Base-by-base conservation (phyloP, 2,329 filamentous ascomycete genomes). In the Colletotrichum eremochloae region DNA sequence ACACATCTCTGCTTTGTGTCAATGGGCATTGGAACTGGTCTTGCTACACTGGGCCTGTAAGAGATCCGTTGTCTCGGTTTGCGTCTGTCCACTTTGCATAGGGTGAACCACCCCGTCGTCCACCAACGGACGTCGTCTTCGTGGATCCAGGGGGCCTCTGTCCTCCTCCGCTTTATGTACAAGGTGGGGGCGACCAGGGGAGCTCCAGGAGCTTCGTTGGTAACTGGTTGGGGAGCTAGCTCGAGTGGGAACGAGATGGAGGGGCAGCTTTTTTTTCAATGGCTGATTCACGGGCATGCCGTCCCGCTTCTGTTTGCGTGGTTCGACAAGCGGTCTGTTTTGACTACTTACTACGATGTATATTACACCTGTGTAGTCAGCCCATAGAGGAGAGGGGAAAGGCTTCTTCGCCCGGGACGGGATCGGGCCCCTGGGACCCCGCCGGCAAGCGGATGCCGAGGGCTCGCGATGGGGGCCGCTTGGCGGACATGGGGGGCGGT, bases 381-480 rank as follows among this genome's bases (percentile, higher is more conserved):
- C n/a, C 44, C 44, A 46, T 46, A 9, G 44, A n/a, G 44, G 44
- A 15, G 44, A 46, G 44, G 20, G 6, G 44, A 20, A 46, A 20
- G 20, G 8, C n/a, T 48, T 4, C 5, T 12, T 12, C n/a, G 46
- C 24, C 46, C n/a, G 58, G n/a, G 57, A 44, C 52, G 53, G 57
- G 40, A 31, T 56, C 46, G 40, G 52, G 67, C 15, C 29, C 24
- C 48, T 40, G 9, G 24, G 48, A 48, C 65, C 66, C 65, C 66
- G 70, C 70, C 70, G 70, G 70, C 70, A 72, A 69, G 48, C 53
- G 48, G 60, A 29, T 72, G 70, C 70, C 70, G 70, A 70, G 52
- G 61, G 40, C 38, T 69, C 61, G 20, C 70, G 67, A 72, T 62
- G 66, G 52, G 66, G 29, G 67, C 15, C 38, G 60, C 70, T 72